phyloP scores from a whole-genome alignment of 2,329 filamentous ascomycete genomes.

The Neodidymelliopsis sp. region DNA sequence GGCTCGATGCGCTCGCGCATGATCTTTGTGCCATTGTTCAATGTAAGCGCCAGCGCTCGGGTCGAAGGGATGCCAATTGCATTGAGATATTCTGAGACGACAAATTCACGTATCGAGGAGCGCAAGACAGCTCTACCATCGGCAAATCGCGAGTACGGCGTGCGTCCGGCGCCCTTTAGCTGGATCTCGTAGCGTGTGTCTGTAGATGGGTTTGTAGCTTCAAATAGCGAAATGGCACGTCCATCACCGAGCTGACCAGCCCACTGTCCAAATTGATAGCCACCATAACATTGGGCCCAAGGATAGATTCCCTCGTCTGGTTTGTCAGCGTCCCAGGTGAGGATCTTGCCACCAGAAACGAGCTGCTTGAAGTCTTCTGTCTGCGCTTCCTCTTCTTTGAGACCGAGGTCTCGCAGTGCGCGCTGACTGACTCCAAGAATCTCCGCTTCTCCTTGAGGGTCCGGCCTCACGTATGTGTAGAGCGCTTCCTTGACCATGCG shows the following conservation, averaged over 20 bases:
- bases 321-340: slow-evolving; percentile 74
- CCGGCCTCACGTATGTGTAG: slow-evolving; percentile 90
- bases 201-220: slow-evolving; percentile 77
- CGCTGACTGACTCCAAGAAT: slow-evolving; percentile 80
- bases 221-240: slow-evolving; percentile 91
- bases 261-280: slow-evolving; percentile 77
- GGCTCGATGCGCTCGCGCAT: slow-evolving; percentile 83
- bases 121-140: slow-evolving; percentile 93
- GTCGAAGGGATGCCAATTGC: slow-evolving; percentile 87
- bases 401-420: slow-evolving; percentile 82
- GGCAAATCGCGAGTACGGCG: slow-evolving; percentile 94
- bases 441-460: slow-evolving; percentile 74
- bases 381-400: slow-evolving; percentile 71
- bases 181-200: slow-evolving; percentile 86
- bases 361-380: slow-evolving; percentile 78
- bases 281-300: slow-evolving; percentile 98
- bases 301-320: slow-evolving; percentile 74
- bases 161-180: slow-evolving; percentile 90
- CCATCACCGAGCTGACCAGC: slow-evolving; percentile 96
- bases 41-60: slow-evolving; percentile 80
- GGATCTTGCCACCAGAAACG: slow-evolving; percentile 82
- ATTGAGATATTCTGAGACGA: slow-evolving; percentile 89
- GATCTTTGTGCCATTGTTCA: slow-evolving; percentile 74
- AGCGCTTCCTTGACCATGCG: slow-evolving; percentile 84
- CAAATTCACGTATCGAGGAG: slow-evolving; percentile 91